Percentiles rank a stretch among this genome's conserved stretches.
These are phyloP conservation scores for Antitrichia curtipendula DNA, from an alignment of 225 moss, liverwort and hornwort species.

Conservation along the genomic window DNA sequence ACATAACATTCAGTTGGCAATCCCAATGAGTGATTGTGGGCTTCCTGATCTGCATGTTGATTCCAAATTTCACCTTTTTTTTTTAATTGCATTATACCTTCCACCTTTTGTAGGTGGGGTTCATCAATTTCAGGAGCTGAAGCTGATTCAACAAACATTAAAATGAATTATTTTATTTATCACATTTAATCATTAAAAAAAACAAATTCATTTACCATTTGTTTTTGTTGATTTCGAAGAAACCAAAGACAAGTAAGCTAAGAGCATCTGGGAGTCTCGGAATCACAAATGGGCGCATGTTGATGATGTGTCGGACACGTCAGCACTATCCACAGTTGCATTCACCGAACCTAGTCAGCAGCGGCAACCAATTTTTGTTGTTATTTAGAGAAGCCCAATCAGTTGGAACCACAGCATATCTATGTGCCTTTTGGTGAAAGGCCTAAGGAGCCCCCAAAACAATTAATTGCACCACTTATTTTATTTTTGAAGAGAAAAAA, in stretches of 20 bases:
- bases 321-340: not conserved
- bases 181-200: too few relatives aligned
- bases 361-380: not conserved
- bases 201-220: not conserved
- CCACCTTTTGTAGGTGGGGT: accelerated
- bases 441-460: not conserved
- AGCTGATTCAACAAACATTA: not conserved
- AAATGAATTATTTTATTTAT: too few relatives aligned
- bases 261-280: not conserved
- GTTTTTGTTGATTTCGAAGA: not conserved
- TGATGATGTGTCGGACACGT: not conserved
- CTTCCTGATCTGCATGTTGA: too few relatives aligned
- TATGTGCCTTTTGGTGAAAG: not conserved
- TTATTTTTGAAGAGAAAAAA: not conserved
- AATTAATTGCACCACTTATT: not conserved
- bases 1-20: too few relatives aligned
- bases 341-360: not conserved
- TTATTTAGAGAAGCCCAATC: not conserved
- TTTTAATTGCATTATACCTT: not conserved
- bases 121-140: not conserved
- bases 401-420: not conserved
- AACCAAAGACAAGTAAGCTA: not conserved
- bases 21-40: too few relatives aligned
- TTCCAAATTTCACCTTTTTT: not conserved
- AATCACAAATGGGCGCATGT: not conserved